These are phyloP conservation scores for Blastobotrys ciferrii DNA, from an alignment of 1,139 yeast genomes.

Conservation along the genomic window DNA sequence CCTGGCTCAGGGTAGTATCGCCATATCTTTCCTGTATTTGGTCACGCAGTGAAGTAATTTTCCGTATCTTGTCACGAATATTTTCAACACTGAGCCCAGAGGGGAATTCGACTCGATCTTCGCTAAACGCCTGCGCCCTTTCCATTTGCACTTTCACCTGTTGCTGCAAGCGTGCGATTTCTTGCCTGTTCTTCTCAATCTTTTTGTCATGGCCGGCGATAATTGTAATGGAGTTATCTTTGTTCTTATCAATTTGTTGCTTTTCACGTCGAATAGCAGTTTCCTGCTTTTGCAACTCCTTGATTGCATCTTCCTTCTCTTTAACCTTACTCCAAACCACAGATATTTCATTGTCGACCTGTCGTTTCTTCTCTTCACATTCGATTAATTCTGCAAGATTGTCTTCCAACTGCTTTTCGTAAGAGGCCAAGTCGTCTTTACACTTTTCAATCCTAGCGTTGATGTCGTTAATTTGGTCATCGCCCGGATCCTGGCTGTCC, in stretches of 20 bases:
- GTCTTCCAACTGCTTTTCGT: conserved; percentile 7
- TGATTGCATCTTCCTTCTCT: conserved; percentile 19
- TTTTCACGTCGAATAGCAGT: conserved; percentile 3
- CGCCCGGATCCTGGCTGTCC: conserved; percentile 7
- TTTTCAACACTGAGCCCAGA: conserved; percentile 11
- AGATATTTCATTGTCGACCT: not conserved
- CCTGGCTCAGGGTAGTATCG: conserved; percentile 10
- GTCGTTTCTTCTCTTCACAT: conserved; percentile 6
- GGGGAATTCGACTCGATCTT: conserved; percentile 6
- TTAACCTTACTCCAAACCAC: not conserved
- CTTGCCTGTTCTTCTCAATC: not conserved
- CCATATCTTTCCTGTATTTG: conserved; percentile 9
- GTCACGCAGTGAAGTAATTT: conserved; percentile 6
- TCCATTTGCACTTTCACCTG: conserved; percentile 8
- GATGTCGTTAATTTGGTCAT: not conserved
- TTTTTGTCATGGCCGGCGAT: not conserved
- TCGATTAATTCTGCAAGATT: conserved; percentile 10
- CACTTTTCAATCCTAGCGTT: conserved; percentile 15
- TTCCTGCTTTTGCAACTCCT: conserved; percentile 24
- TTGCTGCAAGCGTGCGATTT: conserved; percentile 4
- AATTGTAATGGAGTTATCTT: not conserved
- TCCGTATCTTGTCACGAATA: conserved; percentile 13
- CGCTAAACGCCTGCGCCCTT: conserved; percentile 12
- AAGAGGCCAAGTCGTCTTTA: conserved; percentile 21
- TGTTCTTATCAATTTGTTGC: not conserved